Base-by-base conservation (phyloP, 2,329 filamentous ascomycete genomes). In the Stachybotrys chlorohalonatus region DNA sequence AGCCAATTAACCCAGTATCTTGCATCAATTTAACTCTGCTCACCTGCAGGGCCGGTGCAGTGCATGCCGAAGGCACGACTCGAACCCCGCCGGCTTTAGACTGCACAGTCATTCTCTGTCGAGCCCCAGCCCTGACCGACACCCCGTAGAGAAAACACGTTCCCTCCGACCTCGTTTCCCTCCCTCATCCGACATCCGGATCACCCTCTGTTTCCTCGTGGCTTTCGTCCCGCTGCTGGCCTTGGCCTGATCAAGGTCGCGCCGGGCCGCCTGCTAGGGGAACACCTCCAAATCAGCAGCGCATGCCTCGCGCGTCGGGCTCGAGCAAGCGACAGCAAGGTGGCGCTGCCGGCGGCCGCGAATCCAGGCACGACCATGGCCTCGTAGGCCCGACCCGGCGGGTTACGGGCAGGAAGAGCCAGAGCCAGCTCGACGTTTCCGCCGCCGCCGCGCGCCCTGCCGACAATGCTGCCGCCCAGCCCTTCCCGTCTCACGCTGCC, bases 341-440 rank as follows among this genome's bases (percentile, higher is more conserved):
- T 74, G 77, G 77, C 69, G 73, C 73, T 74, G 73, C 73, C 62
- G 86, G 78, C 75, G 80, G 85, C 71, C 84, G 84, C 75, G 86
- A 86, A 73, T 83, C 79, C 66, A 84, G 87, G 72, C 87, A 95
- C 75, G 91, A 96, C 75, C 91, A 89, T 86, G 90, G 90, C 68
- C 79, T 90, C 71, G 87, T 91, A 79, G 85, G 85, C 66, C 68
- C 71, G 56, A 68, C 66, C 52, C 74, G 71, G 62, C 72, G 72
- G 63, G 60, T 64, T 55, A 62, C 66, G 49, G 66, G 65, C 60
- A 73, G 65, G 59, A 81, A 78, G 71, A 77, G 72, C 66, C 73
- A 75, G 64, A 68, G 66, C 60, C 73, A 73, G 58, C 64, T 73
- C 64, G 72, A 77, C 65, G 67, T 63, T 64, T 63, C 70, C 11